Evolutionary conservation across 371 early-diverging fungal species (phyloP), one percentile per base, ranked within the genome.

Genomic region (Mycotypha africana): DNA sequence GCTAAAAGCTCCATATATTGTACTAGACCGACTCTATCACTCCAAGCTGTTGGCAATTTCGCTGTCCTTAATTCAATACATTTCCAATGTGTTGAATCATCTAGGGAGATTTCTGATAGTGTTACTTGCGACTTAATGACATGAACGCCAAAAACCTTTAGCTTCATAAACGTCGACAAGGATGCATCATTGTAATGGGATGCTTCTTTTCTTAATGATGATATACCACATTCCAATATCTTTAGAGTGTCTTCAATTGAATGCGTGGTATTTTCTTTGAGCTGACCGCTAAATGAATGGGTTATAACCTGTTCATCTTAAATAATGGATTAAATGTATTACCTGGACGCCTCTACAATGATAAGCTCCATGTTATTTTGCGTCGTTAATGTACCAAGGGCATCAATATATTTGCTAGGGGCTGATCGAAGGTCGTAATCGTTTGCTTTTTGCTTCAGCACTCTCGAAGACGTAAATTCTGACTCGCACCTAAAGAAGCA

Each of bases 321-420:
- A 38, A 43, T 42, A n/a, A n/a, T n/a, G n/a, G n/a, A 44, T 30
- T 38, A 51, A 50, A 44, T 38, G 39, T 39, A 44, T 33, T 53
- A 47, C 44, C 54, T 47, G 30, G 48, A 53, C 24, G 40, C 47
- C 30, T 49, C 55, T 15, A 54, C 42, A 49, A 49, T 35, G 28
- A 54, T 54, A 21, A 48, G 28, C 32, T 53, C 47, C 54, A 53
- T 53, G 23, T 53, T 53, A 32, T 54, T 54, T 14, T 22, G 16
- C 4, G 55, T 49, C 17, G 38, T 54, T 8, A 45, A 30, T 3
- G 35, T 40, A 22, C 41, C 49, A 49, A 48, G 49, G 20, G 45
- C 41, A 49, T 49, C 49, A 36, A 54, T 49, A 15, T 24, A 45
- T 34, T 49, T 54, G 39, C 38, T 16, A 38, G 54, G 38, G 23